These are phyloP conservation scores for Daldinia concentrica DNA, from an alignment of 495 filamentous ascomycete species.

Conservation along the genomic window DNA sequence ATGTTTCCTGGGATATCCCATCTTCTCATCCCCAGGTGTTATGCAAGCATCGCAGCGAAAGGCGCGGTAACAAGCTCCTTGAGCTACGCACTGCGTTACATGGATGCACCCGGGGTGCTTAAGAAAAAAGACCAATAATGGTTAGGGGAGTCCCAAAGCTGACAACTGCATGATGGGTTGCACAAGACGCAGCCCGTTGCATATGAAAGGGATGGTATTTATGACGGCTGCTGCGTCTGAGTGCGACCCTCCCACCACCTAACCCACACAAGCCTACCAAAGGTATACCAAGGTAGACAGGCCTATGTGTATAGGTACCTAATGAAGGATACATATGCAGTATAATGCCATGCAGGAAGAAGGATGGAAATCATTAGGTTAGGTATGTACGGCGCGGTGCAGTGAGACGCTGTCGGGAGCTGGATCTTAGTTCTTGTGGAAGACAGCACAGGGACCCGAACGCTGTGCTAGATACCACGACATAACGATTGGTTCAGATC, in stretches of 20 bases:
- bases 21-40: slow-evolving; percentile 5
- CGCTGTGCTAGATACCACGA: slow-evolving; percentile 43
- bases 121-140: slow-evolving; percentile 35
- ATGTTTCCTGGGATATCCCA: slow-evolving; percentile 27
- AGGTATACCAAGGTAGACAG: slow-evolving; percentile 15
- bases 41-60: slow-evolving; percentile 35
- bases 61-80: slow-evolving; percentile 34
- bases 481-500: slow-evolving; percentile 45
- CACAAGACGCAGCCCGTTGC: slow-evolving; percentile 44
- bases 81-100: slow-evolving; percentile 33
- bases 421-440: slow-evolving; percentile 43
- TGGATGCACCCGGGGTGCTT: slow-evolving; percentile 41
- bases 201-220: slow-evolving; percentile 44
- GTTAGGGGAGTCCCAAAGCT: slow-evolving; percentile 41
- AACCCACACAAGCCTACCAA: slow-evolving; percentile 18
- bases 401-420: slow-evolving; percentile 44
- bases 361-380: slow-evolving; percentile 12
- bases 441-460: slow-evolving; percentile 38
- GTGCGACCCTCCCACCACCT: slow-evolving; percentile 42
- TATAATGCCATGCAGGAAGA: slow-evolving; percentile 23
- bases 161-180: slow-evolving; percentile 44
- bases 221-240: slow-evolving; percentile 44
- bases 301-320: too few relatives aligned
- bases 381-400: slow-evolving; percentile 32
- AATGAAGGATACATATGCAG: too few relatives aligned